Base-by-base conservation (phyloP, 2,329 filamentous ascomycete genomes). In the Colletotrichum musicola region DNA sequence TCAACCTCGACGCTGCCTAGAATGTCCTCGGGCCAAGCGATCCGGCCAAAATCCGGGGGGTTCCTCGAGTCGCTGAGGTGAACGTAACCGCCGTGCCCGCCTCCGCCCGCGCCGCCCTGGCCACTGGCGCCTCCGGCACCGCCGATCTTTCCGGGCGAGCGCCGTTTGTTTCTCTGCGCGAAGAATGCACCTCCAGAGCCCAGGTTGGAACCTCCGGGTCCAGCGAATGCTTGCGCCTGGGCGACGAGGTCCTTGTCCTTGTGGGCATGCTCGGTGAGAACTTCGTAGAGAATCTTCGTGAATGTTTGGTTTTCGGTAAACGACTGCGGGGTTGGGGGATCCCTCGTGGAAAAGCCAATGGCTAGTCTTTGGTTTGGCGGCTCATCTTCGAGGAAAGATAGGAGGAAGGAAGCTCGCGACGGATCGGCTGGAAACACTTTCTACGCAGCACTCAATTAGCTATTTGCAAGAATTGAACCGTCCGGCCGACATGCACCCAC, bases 11-110 rank as follows among this genome's bases (percentile, higher is more conserved):
- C 83, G 71, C 89, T 92, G 44, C 90, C 90, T 62, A 92, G 81
- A 44, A 92, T 92, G 74, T 92, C 90, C 73, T 92, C 90, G 1
- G 90, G 89, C 83, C 87, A 91, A 2, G 90, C 89, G 75, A 92
- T 92, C 60, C 90, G 80, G 16, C 90, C 90, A 81, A 85, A 92
- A 73, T 91, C 89, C 0, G 89, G 89, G 2, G 89, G 88, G 59
- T 90, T 90, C 61, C 90, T 81, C 61, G 81, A 74, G 75, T 92
- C 90, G 63, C 88, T 90, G 5, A 92, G 81, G 77, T 92, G 90
- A 18, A 92, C 84, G 79, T 88, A 88, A 1, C 90, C 89, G 22
- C 89, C 88, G 22, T 85, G 80, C 1, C 88, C 88, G 1, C 80
- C 88, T 10, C 88, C 88, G 1, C 88, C 88, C 1, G 86, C 85